Evolutionary conservation across 2,329 filamentous ascomycete genomes (phyloP).

Genomic region (Verticillium albo-atrum): DNA sequence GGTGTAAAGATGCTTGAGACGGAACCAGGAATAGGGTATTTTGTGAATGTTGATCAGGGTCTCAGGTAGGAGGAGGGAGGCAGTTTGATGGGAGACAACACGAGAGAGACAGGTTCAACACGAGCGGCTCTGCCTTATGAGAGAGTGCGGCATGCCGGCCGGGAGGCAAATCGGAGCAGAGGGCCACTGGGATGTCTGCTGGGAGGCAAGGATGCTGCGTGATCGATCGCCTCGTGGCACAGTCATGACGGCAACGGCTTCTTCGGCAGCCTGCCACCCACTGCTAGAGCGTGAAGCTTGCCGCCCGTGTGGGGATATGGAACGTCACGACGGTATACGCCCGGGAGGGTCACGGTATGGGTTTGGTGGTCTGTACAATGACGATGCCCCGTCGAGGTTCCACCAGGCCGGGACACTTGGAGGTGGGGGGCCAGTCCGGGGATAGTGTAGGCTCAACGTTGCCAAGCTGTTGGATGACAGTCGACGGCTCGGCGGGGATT

Average conservation of each 20-base stretch:
- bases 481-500: neutral
- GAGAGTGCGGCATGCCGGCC: neutral
- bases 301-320: slow-evolving; percentile 10
- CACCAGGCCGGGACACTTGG: neutral
- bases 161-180: neutral
- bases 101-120: neutral
- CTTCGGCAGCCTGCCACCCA: slow-evolving; percentile 2
- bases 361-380: neutral
- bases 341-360: neutral
- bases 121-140: slow-evolving; percentile 1
- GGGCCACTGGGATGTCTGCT: neutral
- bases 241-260: slow-evolving; percentile 9
- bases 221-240: slow-evolving; percentile 3
- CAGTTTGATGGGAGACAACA: slow-evolving; percentile 9
- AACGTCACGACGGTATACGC: slow-evolving; percentile 11
- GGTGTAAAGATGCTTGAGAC: slow-evolving; percentile 1
- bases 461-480: slow-evolving; percentile 1
- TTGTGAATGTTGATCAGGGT: neutral
- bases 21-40: neutral
- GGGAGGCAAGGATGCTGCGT: neutral
- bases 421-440: neutral
- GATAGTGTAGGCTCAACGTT: slow-evolving; percentile 4
- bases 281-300: slow-evolving; percentile 5
- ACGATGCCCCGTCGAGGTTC: neutral
- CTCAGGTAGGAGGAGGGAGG: neutral